Evolutionary conservation across 371 early-diverging fungal species (phyloP), one percentile per base, ranked within the genome.

Genomic region (Syncephalastrum contaminatum): DNA sequence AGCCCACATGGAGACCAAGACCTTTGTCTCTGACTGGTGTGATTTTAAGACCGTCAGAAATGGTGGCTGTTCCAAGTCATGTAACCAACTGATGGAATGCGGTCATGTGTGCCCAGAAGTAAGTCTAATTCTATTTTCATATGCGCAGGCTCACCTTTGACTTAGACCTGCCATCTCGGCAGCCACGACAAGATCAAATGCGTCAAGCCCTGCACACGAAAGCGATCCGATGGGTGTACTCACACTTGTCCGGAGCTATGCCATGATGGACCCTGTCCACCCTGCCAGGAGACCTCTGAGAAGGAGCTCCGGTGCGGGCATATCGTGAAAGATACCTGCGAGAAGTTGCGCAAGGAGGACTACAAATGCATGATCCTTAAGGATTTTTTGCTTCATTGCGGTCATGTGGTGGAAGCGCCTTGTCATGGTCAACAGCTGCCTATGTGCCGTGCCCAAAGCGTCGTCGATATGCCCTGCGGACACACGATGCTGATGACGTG

Each of bases 81-180:
- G 77, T 48, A 54, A 41, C 1, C 60, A 64, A 0, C 47, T 77
- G 14, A 62, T 77, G 58, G 49, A 51, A 0, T 72, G 72, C 48
- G 74, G 77, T 0, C 77, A 77, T 60, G 66, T 58, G 0, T 77
- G 77, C 49, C 55, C 54, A 22, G 70, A 77, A 43, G 67, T 62
- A 60, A 30, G 13, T 43, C 18, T 42, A 0, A 24, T 22, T 44
- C n/a, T 39, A 39, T 47, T 51, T 49, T 4, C 1, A 27, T 14
- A 25, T 14, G 3, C 7, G 36, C 7, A 30, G 36, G 36, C 36
- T 30, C 10, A 30, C 10, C 5, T 30, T 30, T 6, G 36, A 12
- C 10, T 40, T 60, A 66, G 64, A 16, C 51, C 0, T 77, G 77
- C 24, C 77, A 77, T 52, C 60, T 62, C 45, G 48, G 62, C 16